Evolutionary conservation across 805 yeast species (phyloP).

Genomic region (Candida andamanensis): DNA sequence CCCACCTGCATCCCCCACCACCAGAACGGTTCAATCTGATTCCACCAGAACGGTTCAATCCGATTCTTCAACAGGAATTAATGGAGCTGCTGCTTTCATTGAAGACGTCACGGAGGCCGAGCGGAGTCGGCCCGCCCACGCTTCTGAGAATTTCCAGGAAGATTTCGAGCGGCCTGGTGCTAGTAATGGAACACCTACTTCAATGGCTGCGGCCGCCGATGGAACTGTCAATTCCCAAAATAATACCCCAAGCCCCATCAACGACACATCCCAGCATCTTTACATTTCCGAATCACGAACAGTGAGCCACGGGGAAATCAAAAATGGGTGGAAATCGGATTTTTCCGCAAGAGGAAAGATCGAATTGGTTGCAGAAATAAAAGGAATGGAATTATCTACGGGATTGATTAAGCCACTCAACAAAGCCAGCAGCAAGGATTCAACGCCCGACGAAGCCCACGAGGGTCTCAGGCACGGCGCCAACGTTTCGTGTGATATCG

Average conservation of each 20-base stretch:
- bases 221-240: slow-evolving; percentile 1
- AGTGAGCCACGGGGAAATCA: slow-evolving; percentile 73
- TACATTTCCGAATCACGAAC: slow-evolving; percentile 71
- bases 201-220: background rate
- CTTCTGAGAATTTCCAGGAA: slow-evolving; percentile 21
- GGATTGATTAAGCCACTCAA: slow-evolving; percentile 44
- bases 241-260: slow-evolving; percentile 5
- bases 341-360: slow-evolving; percentile 72
- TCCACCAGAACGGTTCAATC: slow-evolving; percentile 1
- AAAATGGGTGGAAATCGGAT: slow-evolving; percentile 94
- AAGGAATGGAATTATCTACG: slow-evolving; percentile 54
- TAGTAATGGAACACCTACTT: background rate
- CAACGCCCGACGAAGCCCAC: slow-evolving; percentile 17
- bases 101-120: slow-evolving; percentile 15
- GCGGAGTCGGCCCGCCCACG: slow-evolving; percentile 17
- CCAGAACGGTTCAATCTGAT: slow-evolving; percentile 2
- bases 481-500: slow-evolving; percentile 72
- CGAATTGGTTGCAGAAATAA: slow-evolving; percentile 71
- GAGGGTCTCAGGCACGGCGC: slow-evolving; percentile 33
- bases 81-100: slow-evolving; percentile 10
- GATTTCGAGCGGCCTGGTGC: slow-evolving; percentile 15
- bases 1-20: slow-evolving; percentile 1
- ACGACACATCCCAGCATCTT: slow-evolving; percentile 21
- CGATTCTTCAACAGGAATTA: slow-evolving; percentile 8
- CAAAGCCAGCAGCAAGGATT: slow-evolving; percentile 37